These are phyloP conservation scores for Fraxinus albicans DNA, from an alignment of 305 asterid genomes.

Conservation along the genomic window DNA sequence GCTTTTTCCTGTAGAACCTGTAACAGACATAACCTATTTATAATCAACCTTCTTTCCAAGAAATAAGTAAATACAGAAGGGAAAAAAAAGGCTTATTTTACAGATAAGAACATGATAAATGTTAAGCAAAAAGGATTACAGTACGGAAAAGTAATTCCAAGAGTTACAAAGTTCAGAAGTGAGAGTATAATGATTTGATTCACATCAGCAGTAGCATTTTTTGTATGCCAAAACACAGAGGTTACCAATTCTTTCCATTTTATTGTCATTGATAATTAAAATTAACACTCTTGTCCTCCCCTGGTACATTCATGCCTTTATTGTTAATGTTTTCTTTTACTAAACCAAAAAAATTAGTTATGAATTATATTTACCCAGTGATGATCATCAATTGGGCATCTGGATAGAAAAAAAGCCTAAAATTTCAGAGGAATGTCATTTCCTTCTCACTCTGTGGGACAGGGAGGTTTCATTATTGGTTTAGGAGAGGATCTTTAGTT, in stretches of 20 bases:
- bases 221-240: not conserved
- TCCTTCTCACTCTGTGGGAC: not conserved
- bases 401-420: not conserved
- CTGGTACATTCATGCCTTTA: not conserved
- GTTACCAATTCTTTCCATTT: not conserved
- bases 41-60: not conserved
- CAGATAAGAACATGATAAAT: not conserved
- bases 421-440: not conserved
- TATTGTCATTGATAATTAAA: not conserved
- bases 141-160: not conserved
- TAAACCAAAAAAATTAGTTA: not conserved
- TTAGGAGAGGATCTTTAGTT: not conserved
- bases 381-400: not conserved
- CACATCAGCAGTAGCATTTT: not conserved
- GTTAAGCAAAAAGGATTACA: not conserved
- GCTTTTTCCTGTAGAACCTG: constrained; percentile 84
- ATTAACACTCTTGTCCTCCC: not conserved
- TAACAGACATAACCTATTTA: constrained; percentile 9
- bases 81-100: not conserved
- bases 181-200: not conserved
- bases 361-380: not conserved
- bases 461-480: not conserved
- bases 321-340: not conserved
- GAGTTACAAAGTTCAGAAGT: not conserved
- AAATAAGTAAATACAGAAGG: not conserved